phyloP scores from a whole-genome alignment of 2,329 filamentous ascomycete species.

The Fusarium pininemorale region DNA sequence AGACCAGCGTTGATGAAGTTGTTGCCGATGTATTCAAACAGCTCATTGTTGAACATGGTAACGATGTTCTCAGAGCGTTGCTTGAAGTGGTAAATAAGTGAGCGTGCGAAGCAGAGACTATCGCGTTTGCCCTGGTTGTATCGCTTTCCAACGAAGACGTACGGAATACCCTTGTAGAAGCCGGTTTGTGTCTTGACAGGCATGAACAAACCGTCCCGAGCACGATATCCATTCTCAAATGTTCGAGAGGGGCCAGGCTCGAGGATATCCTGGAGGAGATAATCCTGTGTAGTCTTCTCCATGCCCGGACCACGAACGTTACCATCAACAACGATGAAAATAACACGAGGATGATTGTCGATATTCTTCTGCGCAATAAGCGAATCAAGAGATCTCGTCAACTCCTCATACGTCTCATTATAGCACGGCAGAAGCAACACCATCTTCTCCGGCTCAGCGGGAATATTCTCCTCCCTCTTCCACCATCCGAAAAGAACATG shows the following conservation, averaged over 20 bases:
- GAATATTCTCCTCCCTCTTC: conserved; percentile 45
- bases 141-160: conserved; percentile 58
- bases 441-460: conserved; percentile 54
- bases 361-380: conserved; percentile 56
- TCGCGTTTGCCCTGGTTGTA: conserved; percentile 62
- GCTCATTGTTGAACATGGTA: conserved; percentile 57
- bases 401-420: conserved; percentile 57
- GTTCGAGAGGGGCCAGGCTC: conserved; percentile 45
- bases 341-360: conserved; percentile 52
- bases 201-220: conserved; percentile 57
- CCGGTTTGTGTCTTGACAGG: conserved; percentile 56
- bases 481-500: conserved; percentile 44
- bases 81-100: conserved; percentile 59
- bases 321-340: conserved; percentile 60
- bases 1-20: conserved; percentile 51
- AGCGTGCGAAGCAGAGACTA: conserved; percentile 59
- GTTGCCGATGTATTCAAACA: conserved; percentile 53
- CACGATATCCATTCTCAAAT: conserved; percentile 56
- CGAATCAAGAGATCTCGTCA: conserved; percentile 56
- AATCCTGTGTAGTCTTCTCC: conserved; percentile 58
- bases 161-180: conserved; percentile 56
- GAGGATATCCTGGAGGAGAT: conserved; percentile 58
- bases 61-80: conserved; percentile 51
- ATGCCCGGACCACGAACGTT: conserved; percentile 57
- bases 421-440: conserved; percentile 60